These are phyloP conservation scores for Fagus crenata DNA, from an alignment of 306 rosid species.

Conservation along the genomic window DNA sequence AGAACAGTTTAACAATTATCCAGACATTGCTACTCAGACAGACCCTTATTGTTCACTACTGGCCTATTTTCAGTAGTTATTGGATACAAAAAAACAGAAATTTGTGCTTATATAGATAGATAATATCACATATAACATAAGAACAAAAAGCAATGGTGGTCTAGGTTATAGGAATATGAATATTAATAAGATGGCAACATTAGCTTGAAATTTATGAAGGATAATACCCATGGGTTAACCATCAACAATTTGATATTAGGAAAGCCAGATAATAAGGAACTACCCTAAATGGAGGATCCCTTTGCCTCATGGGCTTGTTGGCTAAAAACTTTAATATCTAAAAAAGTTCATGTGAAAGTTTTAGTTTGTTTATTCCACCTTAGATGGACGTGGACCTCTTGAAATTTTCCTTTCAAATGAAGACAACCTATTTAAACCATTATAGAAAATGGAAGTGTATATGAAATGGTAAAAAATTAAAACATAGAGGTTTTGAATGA, in stretches of 20 bases:
- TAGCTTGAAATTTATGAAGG: background rate
- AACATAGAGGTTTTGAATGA: background rate
- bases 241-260: background rate
- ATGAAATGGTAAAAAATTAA: too few species aligned
- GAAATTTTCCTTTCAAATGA: background rate
- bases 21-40: background rate
- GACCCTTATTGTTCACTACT: background rate
- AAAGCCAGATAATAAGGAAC: background rate
- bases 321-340: background rate
- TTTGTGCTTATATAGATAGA: background rate
- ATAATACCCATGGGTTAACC: background rate
- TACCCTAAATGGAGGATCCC: constrained; percentile 5
- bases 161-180: background rate
- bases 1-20: background rate
- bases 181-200: background rate
- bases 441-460: too few species aligned
- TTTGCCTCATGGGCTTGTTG: background rate
- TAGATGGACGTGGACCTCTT: background rate
- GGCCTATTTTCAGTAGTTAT: background rate
- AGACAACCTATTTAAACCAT: background rate
- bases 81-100: background rate
- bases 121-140: background rate
- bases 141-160: background rate
- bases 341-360: background rate
- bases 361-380: background rate